A percentile compares a stretch with the other conserved stretches of the same genome.
Evolutionary conservation across 306 rosid genomes (phyloP).

Genomic region (Quercus rubra): DNA sequence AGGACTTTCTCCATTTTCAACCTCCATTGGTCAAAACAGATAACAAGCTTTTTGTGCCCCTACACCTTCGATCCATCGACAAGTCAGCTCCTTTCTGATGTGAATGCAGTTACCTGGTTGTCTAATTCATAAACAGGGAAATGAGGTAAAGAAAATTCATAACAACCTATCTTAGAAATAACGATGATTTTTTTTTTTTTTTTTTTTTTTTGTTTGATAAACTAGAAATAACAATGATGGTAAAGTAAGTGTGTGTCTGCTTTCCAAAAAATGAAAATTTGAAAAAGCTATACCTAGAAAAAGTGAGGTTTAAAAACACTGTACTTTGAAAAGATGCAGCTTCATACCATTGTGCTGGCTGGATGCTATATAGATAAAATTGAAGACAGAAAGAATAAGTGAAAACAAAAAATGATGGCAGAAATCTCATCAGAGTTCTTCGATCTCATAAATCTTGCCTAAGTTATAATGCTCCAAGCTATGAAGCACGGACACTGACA

Average conservation of each 20-base stretch:
- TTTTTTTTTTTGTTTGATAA: too few relatives aligned
- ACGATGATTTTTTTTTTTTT: too few relatives aligned
- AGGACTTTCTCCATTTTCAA: background rate
- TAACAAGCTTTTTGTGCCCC: background rate
- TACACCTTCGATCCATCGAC: slow-evolving; percentile 13
- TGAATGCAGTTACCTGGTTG: slow-evolving; percentile 35
- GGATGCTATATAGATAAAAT: background rate
- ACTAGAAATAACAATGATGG: too few relatives aligned
- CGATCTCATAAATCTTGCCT: too few relatives aligned
- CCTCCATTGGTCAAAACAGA: background rate
- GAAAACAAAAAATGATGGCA: background rate
- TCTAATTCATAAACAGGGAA: slow-evolving; percentile 23
- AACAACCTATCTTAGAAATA: background rate
- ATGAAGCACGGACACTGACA: too few relatives aligned
- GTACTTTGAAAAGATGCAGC: too few relatives aligned
- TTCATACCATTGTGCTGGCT: too few relatives aligned
- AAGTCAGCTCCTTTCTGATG: slow-evolving; percentile 13
- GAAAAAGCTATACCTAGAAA: too few relatives aligned
- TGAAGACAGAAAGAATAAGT: background rate
- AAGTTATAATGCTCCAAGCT: too few relatives aligned
- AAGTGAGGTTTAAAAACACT: too few relatives aligned
- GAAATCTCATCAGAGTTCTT: background rate
- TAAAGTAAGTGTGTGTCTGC: too few relatives aligned
- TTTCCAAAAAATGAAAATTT: too few relatives aligned
- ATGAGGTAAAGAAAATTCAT: background rate